phyloP scores from a whole-genome alignment of 345 rosid genomes.

The Linum trigynum region DNA sequence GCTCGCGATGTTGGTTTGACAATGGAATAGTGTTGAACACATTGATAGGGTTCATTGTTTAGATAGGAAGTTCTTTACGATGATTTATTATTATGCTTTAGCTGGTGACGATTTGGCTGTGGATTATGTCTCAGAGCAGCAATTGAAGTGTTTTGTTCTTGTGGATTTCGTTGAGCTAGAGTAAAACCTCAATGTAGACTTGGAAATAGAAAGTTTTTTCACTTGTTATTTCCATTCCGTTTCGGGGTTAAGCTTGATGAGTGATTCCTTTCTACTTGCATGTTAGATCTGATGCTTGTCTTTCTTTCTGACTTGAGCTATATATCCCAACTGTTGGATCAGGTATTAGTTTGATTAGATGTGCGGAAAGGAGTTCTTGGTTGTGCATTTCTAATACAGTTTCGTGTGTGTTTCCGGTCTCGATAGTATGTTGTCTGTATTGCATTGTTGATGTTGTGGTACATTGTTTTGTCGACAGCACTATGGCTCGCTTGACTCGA shows the following conservation, averaged over 20 bases:
- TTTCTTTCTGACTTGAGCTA: too few species aligned
- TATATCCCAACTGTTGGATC: too few species aligned
- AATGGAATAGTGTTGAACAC: background rate
- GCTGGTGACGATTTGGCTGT: background rate
- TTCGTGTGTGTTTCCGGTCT: background rate
- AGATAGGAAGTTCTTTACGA: background rate
- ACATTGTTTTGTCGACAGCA: slow-evolving; percentile 27
- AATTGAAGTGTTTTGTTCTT: background rate
- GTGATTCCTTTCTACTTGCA: too few species aligned
- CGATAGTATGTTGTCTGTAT: background rate
- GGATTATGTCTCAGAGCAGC: background rate
- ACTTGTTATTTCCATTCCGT: background rate
- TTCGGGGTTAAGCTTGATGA: too few species aligned
- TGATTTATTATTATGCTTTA: background rate
- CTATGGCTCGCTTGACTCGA: slow-evolving; percentile 54
- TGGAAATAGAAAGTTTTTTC: background rate
- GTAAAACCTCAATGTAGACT: background rate
- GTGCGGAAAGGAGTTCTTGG: too few species aligned
- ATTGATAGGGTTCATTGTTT: background rate
- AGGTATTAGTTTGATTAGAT: too few species aligned
- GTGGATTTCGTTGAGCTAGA: background rate
- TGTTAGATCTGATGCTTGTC: too few species aligned
- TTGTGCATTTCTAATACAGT: too few species aligned
- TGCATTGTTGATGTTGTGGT: background rate
- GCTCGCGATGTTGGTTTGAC: background rate